Evolutionary conservation across 2,329 filamentous ascomycete genomes (phyloP).

Genomic region (Dendryphion nanum): DNA sequence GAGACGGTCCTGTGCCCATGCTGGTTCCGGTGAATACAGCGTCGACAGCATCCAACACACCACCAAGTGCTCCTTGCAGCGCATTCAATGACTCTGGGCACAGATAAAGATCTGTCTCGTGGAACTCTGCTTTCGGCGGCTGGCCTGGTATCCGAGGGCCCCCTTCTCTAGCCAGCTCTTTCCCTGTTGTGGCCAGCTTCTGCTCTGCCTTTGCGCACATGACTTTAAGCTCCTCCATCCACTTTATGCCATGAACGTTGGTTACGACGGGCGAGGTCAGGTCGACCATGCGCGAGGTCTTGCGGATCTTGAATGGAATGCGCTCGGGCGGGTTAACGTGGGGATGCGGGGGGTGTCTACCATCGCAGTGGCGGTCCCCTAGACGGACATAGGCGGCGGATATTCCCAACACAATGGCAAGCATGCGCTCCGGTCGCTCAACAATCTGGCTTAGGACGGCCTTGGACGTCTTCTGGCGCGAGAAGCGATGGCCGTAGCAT

Average conservation of each 20-base stretch:
- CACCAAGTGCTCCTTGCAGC: conserved; percentile 87
- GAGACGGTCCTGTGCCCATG: conserved; percentile 56
- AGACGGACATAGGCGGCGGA: conserved; percentile 88
- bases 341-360: conserved; percentile 66
- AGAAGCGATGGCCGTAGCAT: conserved; percentile 92
- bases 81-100: conserved; percentile 82
- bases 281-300: conserved; percentile 69
- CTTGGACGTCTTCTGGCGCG: conserved; percentile 75
- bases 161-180: conserved; percentile 67
- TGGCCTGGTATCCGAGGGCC: conserved; percentile 20
- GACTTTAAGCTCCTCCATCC: conserved; percentile 87
- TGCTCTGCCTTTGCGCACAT: conserved; percentile 82
- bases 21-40: conserved; percentile 64
- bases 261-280: conserved; percentile 76
- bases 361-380: conserved; percentile 74
- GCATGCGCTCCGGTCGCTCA: conserved; percentile 87
- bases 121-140: conserved; percentile 66
- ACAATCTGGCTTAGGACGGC: conserved; percentile 76
- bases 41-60: conserved; percentile 91
- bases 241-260: conserved; percentile 84
- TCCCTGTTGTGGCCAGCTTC: conserved; percentile 73
- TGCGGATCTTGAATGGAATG: conserved; percentile 80
- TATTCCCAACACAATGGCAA: conserved; percentile 77
- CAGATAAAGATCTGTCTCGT: conserved; percentile 88
- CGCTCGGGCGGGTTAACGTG: conserved; percentile 57